Evolutionary conservation across 2,329 filamentous ascomycete genomes (phyloP).

Genomic region (Beauveria caledonica): DNA sequence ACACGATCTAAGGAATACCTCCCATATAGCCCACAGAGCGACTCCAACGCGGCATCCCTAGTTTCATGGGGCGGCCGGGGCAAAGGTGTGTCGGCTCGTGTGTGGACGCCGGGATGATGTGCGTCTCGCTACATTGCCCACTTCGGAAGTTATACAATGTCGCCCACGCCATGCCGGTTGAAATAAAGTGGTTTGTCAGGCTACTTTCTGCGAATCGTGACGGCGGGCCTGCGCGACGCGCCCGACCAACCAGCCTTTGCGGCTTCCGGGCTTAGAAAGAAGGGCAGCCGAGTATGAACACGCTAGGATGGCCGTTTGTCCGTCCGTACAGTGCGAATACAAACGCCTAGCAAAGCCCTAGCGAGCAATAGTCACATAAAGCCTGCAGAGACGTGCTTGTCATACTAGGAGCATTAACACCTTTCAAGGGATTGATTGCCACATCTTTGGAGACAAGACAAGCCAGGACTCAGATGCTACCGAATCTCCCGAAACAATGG

Average conservation of each 20-base stretch:
- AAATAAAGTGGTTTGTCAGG: slow-evolving; percentile 6
- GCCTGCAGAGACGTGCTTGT: not conserved
- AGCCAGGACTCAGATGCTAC: not conserved
- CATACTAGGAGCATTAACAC: not conserved
- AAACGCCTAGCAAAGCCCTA: not conserved
- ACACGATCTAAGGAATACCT: not conserved
- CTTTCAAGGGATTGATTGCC: not conserved
- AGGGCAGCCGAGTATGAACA: not conserved
- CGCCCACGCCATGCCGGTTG: not conserved
- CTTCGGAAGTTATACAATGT: not conserved
- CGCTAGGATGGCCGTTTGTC: too few species aligned
- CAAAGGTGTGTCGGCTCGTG: not conserved
- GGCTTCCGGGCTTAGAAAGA: not conserved
- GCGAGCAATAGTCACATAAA: not conserved
- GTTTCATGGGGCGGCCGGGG: not conserved
- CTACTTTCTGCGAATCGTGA: not conserved
- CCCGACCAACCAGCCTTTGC: not conserved
- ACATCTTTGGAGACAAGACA: not conserved
- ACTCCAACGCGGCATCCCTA: not conserved
- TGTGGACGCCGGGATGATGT: not conserved
- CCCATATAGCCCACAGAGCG: not conserved
- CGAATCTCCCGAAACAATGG: not conserved
- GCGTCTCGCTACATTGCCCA: not conserved
- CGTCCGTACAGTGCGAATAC: not conserved
- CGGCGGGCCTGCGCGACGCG: not conserved